Evolutionary conservation across 164 flowering plant species (phyloP), one percentile per base, ranked within the genome.

Genomic region (Aristolochia californica): DNA sequence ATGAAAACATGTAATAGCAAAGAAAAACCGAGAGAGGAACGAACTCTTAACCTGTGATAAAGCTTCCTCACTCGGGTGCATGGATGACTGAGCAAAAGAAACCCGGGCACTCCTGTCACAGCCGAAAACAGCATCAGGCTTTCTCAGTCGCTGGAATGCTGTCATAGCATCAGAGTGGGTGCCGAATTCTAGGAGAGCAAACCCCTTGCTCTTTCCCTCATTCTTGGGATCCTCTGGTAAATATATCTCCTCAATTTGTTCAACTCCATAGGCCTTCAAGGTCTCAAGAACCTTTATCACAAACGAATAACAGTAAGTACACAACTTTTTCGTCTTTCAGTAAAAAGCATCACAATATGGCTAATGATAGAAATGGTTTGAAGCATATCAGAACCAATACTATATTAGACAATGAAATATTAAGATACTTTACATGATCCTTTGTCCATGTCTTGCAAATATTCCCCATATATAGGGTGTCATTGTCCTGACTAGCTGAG

Each of bases 91-190:
- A 9, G 70, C 69, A 62, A 76, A 71, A 15, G 78, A 70, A 50
- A 74, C 74, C 55, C 67, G 69, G 23, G 76, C 76, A 67, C 80
- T 74, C 58, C 71, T 74, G 53, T 69, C 72, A 60, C 62, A 43
- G 51, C 80, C 80, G 60, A 77, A 74, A 44, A 74, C 58, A 64
- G 72, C 78, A 74, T 72, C 78, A 40, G 76, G 70, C 67, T 74
- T 72, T 49, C 64, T 69, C 45, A 77, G 61, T 47, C 67, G 70
- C 26, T 74, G 70, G 58, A 74, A 74, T 57, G 78, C 80, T 20
- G 62, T 49, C 71, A 71, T 63, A 34, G 76, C 78, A 69, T 72
- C 76, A 57, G 70, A 64, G 27, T 70, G 78, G 55, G 64, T 54
- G 43, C 58, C 48, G 43, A 77, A 77, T 60, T 74, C 76, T 56